Base-by-base conservation (phyloP, 257 asterid genomes). In the Fraxinus excelsior region DNA sequence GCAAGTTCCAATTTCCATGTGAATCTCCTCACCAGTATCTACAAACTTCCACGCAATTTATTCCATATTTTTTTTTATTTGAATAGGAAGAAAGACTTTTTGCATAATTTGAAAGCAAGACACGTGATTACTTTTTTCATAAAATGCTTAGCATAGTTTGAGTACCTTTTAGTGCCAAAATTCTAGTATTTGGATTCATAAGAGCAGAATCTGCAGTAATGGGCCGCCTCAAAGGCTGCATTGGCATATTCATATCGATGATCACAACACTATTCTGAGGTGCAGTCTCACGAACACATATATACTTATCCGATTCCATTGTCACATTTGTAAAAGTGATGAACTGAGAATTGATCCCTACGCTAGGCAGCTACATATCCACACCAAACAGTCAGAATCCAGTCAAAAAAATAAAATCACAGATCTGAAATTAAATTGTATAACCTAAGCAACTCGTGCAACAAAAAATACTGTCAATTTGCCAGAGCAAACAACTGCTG, bases 181-280 rank as follows among this genome's bases (percentile, higher is more conserved):
- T 91, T 86, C 96, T 89, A 56, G 94, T 82, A 84, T 87, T 86
- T 23, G 99, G 98, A 88, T 96, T 93, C 99, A 96, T 96, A 75
- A 96, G 96, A 26, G 99, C 99, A 1, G 99, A 96, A 83, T 96
- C 99, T 13, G 99, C 99, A 32, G 99, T 96, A 71, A 96, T 90
- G 0, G 99, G 98, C 78, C 99, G 90, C 86, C 99, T 86, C 86
- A 96, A 75, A 35, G 99, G 99, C 86, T 96, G 99, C 83, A 76
- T 89, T 58, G 99, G 99, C 98, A 91, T 93, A 84, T 31, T 93
- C 98, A 91, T 96, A 60, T 96, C 99, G 32, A 96, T 79, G 83
- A 96, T 96, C 77, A 96, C 99, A 76, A 96, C 97, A 77, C 97
- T 91, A 80, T 93, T 96, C 72, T 93, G 98, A 5, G 99, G 99